Evolutionary conservation across 176 grass and related monocot genomes (phyloP).

Genomic region (Sorghum bicolor): DNA sequence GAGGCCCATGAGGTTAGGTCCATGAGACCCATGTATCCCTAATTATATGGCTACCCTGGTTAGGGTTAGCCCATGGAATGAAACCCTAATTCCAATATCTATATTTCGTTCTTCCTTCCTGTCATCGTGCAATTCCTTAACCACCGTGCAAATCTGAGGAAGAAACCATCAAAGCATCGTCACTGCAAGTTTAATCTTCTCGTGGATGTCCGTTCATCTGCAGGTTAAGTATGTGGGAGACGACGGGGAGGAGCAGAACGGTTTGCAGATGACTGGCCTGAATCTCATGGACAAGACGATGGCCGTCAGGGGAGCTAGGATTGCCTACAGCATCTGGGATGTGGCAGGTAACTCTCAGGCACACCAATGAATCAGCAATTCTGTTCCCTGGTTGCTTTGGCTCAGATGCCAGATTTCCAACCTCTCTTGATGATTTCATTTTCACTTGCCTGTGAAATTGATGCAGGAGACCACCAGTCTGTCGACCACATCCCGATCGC

Average conservation of each 20-base stretch:
- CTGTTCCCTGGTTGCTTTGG: not conserved
- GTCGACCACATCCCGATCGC: constrained; percentile 80
- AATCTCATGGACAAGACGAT: constrained; percentile 98
- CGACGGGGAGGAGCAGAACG: constrained; percentile 62
- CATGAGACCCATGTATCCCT: too few relatives aligned
- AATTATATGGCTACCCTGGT: too few relatives aligned
- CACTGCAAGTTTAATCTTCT: not conserved
- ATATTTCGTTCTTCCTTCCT: not conserved
- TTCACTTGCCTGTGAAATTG: not conserved
- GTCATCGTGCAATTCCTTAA: not conserved
- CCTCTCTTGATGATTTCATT: not conserved
- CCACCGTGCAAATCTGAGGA: not conserved
- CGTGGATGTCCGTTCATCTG: not conserved
- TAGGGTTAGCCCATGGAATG: too few relatives aligned
- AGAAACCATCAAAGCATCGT: not conserved
- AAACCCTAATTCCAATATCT: too few relatives aligned
- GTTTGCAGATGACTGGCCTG: constrained; percentile 80
- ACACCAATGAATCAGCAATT: not conserved
- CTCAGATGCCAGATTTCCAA: not conserved
- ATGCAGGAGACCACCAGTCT: constrained; percentile 60
- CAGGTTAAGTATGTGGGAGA: constrained; percentile 89
- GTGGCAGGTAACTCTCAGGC: constrained; percentile 59
- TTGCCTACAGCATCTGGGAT: constrained; percentile 91
- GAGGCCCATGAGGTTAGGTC: too few relatives aligned
- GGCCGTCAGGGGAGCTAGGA: constrained; percentile 59